Evolutionary conservation across 2,329 filamentous ascomycete genomes (phyloP), one percentile per base, ranked within the genome.

Genomic region (Aspergillus transmontanensis): DNA sequence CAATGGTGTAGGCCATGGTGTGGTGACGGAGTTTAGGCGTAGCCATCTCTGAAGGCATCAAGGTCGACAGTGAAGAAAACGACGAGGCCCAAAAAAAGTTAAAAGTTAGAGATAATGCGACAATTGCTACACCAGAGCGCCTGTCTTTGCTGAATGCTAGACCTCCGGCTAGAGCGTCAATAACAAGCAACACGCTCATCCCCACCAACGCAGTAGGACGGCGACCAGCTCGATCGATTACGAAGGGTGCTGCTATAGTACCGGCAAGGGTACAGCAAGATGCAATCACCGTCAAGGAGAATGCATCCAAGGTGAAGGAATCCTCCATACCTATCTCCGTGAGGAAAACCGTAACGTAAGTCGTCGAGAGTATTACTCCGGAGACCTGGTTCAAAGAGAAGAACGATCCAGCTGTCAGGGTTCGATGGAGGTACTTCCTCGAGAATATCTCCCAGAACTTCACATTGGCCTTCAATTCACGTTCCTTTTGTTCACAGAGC

Each of bases 31-130:
- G 71, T 53, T 73, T 74, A 36, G 73, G 73, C 9, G 75, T 77
- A 11, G 76, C 72, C 57, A 79, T 77, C 61, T 78, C 76, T 4
- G 76, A 71, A 4, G 75, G 75, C 70, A 77, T 74, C 48, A 76
- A 54, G 28, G 66, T 70, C 14, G 71, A 76, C 34, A 79, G 62
- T 1, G 76, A 77, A 64, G 72, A 74, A 66, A 78, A 79, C 0
- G 74, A 77, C 10, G 73, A 73, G 12, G 74, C 72, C 70, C 75
- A 77, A 64, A 78, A 76, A 68, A 78, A 79, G 45, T 73, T 76
- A 65, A 79, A 78, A 23, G 78, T 66, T 54, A 79, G 76, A 4
- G 71, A 72, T 6, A 79, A 61, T 1, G 69, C 72, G 6, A 77
- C 76, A 12, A 78, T 73, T 3, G 67, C 71, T 39, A 73, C 64